Base-by-base conservation (phyloP, 306 rosid species). In the Oemleria cerasiformis region DNA sequence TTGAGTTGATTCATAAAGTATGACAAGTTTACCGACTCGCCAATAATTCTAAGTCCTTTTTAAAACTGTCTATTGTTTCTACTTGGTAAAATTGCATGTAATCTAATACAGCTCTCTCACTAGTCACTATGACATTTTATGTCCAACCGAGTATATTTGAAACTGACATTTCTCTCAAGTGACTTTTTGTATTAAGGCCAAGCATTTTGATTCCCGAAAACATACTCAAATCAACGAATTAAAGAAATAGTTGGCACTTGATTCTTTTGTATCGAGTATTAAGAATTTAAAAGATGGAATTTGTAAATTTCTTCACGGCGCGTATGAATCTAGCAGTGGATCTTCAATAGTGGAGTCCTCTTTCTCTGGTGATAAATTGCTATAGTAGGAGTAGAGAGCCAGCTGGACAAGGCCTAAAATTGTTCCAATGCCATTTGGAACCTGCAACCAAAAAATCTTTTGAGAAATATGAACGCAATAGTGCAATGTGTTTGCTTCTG, bases 391-490 rank as follows among this genome's bases (percentile, higher is more conserved):
- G 75, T 73, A 81, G 21, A 81, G 44, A 36, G 50, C 71, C 77
- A 81, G 38, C 11, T 81, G 85, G 19, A 77, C 74, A 48, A 77
- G 42, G 17, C 73, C 85, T 76, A 81, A 59, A 23, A 77, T 38
- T 59, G 80, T 70, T 65, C 85, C 85, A 64, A 77, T 65, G 13
- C 79, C 82, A 82, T 82, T 82, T 36, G 85, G 85, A 17, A 78
- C 43, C 85, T 82, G 72, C 65, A 51, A 4, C 8, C 66, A 19
- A 65, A 51, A 61, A 2, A 14, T 13, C 25, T n/a, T 59, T 59
- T 7, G 39, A 51, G 15, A 42, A 53, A 39, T 8, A 8, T 2
- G 36, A 68, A 13, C 43, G 7, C 11, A 45, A 42, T 8, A n/a
- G 23, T n/a, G 57, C 19, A 5, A n/a, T 8, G 57, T 2, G 23